Evolutionary conservation across 2,329 filamentous ascomycete species (phyloP), one percentile per base, ranked within the genome.

Genomic region (Beauveria scarabaeidicola): DNA sequence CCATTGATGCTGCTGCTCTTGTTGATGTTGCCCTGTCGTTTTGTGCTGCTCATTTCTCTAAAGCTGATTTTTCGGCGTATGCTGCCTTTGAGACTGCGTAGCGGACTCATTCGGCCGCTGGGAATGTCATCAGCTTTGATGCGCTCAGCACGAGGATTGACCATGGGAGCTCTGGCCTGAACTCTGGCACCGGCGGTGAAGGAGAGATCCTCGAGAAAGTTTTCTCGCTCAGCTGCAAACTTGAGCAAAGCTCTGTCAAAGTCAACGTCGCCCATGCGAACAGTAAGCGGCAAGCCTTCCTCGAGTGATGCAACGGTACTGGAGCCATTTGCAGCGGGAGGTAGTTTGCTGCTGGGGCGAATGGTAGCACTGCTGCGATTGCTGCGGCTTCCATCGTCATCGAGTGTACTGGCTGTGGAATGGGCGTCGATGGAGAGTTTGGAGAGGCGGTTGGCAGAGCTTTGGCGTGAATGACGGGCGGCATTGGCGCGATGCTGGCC

Each of bases 241-340:
- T 97, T 97, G 68, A 91, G 78, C 65, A 99, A 80, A 27, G 94
- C 93, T 69, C 89, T 87, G 70, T 97, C 94, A 68, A 99, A 99
- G 72, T 97, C 94, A 68, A 90, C 91, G 69, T 96, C 91, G 61
- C 74, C 75, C 63, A 81, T 73, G 38, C 77, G 52, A 15, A 25
- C 21, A 21, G 21, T 29, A 6, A 51, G 66, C 41, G 66, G 64
- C 47, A 70, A 66, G 43, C 73, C 73, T 23, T 72, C 70, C 46
- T 70, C 70, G 64, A 44, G 64, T 41, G 58, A 4, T 48, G 54
- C 56, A n/a, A 50, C 54, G 36, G 65, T 57, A 53, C 56, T 61
- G 44, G 59, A 25, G 52, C 64, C 65, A 55, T 63, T 66, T 29
- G 66, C 65, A 51, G 63, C 60, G 11, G 67, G 60, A 47, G 67